Base-by-base conservation (phyloP, 2,329 filamentous ascomycete genomes). In the Pseudogymnoascus sp. region DNA sequence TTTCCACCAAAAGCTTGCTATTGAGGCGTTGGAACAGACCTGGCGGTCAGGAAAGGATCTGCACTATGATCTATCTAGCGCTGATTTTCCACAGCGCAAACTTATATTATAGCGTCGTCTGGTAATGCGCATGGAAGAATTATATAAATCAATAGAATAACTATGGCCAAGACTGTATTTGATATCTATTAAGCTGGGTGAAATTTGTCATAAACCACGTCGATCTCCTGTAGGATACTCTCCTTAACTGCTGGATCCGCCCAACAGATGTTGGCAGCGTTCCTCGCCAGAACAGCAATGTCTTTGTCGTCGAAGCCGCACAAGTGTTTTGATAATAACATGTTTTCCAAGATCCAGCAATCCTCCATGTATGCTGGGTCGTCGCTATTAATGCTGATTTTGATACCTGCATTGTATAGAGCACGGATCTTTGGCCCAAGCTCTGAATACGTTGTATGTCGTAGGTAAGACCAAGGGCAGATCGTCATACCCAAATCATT, bases 381-480 rank as follows among this genome's bases (percentile, higher is more conserved):
- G 65, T 80, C 78, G 62, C 76, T 78, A 51, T 75, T 76, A 65
- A 80, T 75, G 36, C 74, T 75, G 18, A 80, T 67, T 60, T 76
- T 76, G 42, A 80, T 74, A 0, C 77, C 78, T 1, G 69, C 72
- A 59, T 79, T 76, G 64, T 73, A 75, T 6, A 80, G 67, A 42
- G 66, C 72, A 21, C 75, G 71, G 34, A 80, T 77, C 57, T 77
- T 76, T 0, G 74, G 72, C 23, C 45, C 45, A 51, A 51, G 45
- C 7, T 51, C 45, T 7, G 14, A n/a, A 29, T 51, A 51, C 14
- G 45, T 51, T 29, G 45, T 51, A 26, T 67, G 69, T 67, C 81
- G 77, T 18, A 91, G 82, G 74, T 93, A 91, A 66, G 86, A 89
- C 67, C 89, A 72, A 1, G 89, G 89, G 71, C 89, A 92, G 21